These are phyloP conservation scores for Lepiota subincarnata DNA, from an alignment of 768 basidiomycete species.

Conservation along the genomic window DNA sequence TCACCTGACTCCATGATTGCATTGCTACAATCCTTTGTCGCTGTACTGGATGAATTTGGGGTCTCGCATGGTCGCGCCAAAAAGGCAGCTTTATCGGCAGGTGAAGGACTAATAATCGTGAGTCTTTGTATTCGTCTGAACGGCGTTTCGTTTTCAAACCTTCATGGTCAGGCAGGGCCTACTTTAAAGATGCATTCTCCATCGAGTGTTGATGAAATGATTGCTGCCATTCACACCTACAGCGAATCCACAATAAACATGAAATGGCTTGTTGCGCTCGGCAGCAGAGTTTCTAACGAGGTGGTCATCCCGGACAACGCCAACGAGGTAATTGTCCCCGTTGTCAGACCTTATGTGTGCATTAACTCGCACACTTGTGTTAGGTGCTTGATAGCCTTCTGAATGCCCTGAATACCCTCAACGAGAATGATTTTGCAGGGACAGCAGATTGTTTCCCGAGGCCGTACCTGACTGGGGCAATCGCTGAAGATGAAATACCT, in stretches of 20 bases:
- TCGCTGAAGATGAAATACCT: conserved; percentile 23
- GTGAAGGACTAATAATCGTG: conserved; percentile 76
- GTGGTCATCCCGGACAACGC: conserved; percentile 41
- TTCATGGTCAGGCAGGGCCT: conserved; percentile 54
- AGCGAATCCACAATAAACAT: conserved; percentile 54
- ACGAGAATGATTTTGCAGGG: conserved; percentile 56
- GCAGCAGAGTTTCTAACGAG: conserved; percentile 47
- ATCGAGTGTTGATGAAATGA: conserved; percentile 60
- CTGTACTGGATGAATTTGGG: conserved; percentile 86
- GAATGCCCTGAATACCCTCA: conserved; percentile 55
- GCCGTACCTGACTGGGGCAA: conserved; percentile 40
- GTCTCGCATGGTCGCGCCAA: conserved; percentile 84
- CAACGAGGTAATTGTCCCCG: conserved; percentile 49
- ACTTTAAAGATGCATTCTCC: conserved; percentile 58
- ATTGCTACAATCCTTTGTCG: conserved; percentile 78
- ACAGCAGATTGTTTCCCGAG: conserved; percentile 55
- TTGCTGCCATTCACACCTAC: conserved; percentile 68
- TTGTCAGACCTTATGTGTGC: not conserved
- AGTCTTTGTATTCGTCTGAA: conserved; percentile 14
- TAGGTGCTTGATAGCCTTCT: conserved; percentile 79
- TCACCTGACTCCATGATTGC: conserved; percentile 74
- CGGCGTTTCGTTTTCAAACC: not conserved
- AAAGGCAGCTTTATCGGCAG: conserved; percentile 74
- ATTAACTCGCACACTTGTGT: conserved; percentile 7
- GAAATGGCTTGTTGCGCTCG: conserved; percentile 66